Conservation (phyloP, 2,329 filamentous ascomycete genomes). For the Onygenales sp. region DNA sequence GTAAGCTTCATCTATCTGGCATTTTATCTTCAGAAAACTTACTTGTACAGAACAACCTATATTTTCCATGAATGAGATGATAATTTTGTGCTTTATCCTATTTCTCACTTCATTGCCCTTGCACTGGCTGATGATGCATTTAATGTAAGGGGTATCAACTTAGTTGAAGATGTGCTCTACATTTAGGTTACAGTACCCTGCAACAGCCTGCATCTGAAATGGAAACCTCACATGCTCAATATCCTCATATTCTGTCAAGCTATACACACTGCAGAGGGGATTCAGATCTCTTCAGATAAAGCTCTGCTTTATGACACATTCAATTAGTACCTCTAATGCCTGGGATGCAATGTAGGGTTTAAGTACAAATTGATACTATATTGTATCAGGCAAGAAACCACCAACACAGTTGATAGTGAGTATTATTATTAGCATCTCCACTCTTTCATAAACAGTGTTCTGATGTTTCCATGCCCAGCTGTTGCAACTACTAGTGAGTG, state of each 20-base stretch:
- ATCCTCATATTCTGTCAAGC: not conserved
- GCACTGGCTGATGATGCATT: slow-evolving; percentile 4
- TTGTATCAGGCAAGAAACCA: slow-evolving; percentile 13
- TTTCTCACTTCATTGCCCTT: slow-evolving; percentile 2
- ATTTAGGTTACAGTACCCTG: not conserved
- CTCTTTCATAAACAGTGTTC: not conserved
- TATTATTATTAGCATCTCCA: not conserved
- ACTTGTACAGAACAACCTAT: slow-evolving; percentile 1
- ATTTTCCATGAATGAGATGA: slow-evolving; percentile 2
- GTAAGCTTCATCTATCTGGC: not conserved
- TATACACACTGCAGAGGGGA: slow-evolving; percentile 1
- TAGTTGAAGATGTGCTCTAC: slow-evolving; percentile 1
- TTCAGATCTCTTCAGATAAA: slow-evolving; percentile 3
- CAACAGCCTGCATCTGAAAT: slow-evolving; percentile 3
- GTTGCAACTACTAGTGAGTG: slow-evolving; percentile 9
- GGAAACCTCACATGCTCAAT: slow-evolving; percentile 3
- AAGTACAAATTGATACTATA: slow-evolving; percentile 15
- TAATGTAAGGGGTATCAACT: not conserved
- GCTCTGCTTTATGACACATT: slow-evolving; percentile 2
- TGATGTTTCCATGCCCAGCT: slow-evolving; percentile 8
- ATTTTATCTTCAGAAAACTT: not conserved
- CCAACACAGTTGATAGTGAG: slow-evolving; percentile 15
- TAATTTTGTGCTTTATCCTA: not conserved
- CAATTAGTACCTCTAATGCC: slow-evolving; percentile 8
- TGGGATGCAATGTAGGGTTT: slow-evolving; percentile 11